Conservation (phyloP, 331 rosid species). For the Pyracantha coccinea region DNA sequence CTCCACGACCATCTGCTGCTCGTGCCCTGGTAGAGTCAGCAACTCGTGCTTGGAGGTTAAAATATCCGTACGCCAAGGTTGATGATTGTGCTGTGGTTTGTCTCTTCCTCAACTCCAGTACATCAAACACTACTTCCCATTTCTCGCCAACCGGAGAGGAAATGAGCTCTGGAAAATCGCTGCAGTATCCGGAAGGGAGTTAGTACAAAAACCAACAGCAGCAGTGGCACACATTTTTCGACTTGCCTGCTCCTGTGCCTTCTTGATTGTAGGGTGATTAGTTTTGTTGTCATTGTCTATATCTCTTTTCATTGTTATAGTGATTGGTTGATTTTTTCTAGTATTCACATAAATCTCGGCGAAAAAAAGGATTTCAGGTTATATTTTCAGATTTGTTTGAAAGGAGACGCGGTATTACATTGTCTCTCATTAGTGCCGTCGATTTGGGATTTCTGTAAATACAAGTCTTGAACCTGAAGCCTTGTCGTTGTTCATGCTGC, state of each 20-base stretch:
- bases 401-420: slow-evolving; percentile 6
- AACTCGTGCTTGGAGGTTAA: slow-evolving; percentile 42
- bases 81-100: slow-evolving; percentile 81
- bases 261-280: slow-evolving; percentile 9
- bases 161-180: not conserved
- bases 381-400: slow-evolving; percentile 1
- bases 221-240: slow-evolving; percentile 3
- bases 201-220: not conserved
- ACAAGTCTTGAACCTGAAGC: slow-evolving; percentile 8
- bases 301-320: not conserved
- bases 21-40: slow-evolving; percentile 45
- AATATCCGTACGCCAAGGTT: slow-evolving; percentile 33
- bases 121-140: slow-evolving; percentile 17
- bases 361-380: not conserved
- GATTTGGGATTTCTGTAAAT: slow-evolving; percentile 1
- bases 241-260: slow-evolving; percentile 7
- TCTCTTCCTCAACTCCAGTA: slow-evolving; percentile 43
- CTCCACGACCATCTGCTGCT: slow-evolving; percentile 48
- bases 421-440: not conserved
- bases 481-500: not conserved
- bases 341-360: not conserved
- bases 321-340: not conserved
- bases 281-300: slow-evolving; percentile 12
- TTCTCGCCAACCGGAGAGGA: not conserved
- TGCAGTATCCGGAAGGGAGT: not conserved